Percentiles rank a stretch among this genome's conserved stretches.
These are phyloP conservation scores for Umbelopsis sp. DNA, from an alignment of 192 early-diverging fungal species.

Conservation along the genomic window DNA sequence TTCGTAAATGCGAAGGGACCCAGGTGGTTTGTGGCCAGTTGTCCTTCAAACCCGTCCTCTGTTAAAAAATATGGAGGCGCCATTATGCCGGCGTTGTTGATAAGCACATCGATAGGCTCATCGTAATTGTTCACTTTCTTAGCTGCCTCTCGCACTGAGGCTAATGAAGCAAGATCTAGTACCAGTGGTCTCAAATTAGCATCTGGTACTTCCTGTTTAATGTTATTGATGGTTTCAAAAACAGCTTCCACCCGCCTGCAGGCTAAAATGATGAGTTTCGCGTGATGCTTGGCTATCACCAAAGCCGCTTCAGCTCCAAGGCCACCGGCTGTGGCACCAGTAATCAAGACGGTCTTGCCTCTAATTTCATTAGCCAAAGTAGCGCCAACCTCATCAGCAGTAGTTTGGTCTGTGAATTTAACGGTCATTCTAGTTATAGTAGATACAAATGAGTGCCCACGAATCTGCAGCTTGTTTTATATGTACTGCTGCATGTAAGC, in stretches of 20 bases:
- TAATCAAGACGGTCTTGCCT: conserved; percentile 18
- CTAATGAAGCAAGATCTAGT: conserved; percentile 14
- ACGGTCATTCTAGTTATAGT: not conserved
- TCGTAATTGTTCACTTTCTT: conserved; percentile 3
- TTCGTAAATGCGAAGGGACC: conserved; percentile 50
- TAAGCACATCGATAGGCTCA: conserved; percentile 4
- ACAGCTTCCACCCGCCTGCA: conserved; percentile 20
- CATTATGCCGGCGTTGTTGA: conserved; percentile 51
- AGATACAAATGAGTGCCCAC: not conserved
- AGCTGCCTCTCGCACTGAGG: conserved; percentile 22
- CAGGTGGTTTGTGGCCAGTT: conserved; percentile 70
- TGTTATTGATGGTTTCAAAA: conserved; percentile 15
- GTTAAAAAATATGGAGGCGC: conserved; percentile 52
- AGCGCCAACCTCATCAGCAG: not conserved
- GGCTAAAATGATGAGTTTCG: conserved; percentile 25
- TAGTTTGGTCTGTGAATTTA: conserved; percentile 10
- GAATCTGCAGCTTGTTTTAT: not conserved
- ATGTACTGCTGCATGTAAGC: not conserved
- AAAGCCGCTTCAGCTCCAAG: conserved; percentile 20
- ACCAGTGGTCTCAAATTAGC: not conserved
- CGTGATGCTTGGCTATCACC: conserved; percentile 21
- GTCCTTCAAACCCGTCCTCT: conserved; percentile 63
- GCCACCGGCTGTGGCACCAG: conserved; percentile 4
- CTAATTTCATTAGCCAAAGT: not conserved
- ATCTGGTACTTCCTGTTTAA: not conserved